A percentile compares a stretch with the other conserved stretches of the same genome.
phyloP scores from a whole-genome alignment of 495 filamentous ascomycete species.

The Symbiotaphrina buchneri region DNA sequence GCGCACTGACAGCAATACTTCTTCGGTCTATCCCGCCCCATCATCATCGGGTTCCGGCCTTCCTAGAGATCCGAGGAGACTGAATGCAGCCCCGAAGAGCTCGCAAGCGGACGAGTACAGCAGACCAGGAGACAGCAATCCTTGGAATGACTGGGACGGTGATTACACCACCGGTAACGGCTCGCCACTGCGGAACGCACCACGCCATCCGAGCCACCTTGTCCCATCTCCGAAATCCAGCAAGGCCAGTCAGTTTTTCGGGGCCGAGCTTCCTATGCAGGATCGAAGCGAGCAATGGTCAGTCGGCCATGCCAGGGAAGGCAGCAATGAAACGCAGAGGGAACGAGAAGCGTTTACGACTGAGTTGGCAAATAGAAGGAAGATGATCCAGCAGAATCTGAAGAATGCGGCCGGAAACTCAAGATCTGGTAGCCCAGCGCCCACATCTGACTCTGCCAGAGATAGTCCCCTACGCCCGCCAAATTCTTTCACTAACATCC shows the following conservation, averaged over 20 bases:
- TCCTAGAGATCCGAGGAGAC: conserved; percentile 3
- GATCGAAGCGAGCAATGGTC: too few relatives aligned
- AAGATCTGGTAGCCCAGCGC: conserved; percentile 27
- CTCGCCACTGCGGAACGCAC: too few relatives aligned
- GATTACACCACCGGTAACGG: too few relatives aligned
- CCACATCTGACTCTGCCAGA: conserved; percentile 10
- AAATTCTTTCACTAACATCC: conserved; percentile 41
- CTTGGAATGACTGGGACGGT: too few relatives aligned
- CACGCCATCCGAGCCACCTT: too few relatives aligned
- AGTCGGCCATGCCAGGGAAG: conserved; percentile 18
- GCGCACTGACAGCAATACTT: conserved; percentile 56
- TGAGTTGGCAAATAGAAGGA: conserved; percentile 55
- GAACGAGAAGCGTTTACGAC: conserved; percentile 60
- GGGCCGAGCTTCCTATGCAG: too few relatives aligned
- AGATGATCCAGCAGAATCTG: conserved; percentile 62
- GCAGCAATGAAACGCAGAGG: conserved; percentile 34
- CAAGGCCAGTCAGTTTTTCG: too few relatives aligned
- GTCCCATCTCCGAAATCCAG: too few relatives aligned
- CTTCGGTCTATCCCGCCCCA: conserved; percentile 43
- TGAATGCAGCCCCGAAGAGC: too few relatives aligned
- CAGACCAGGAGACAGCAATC: too few relatives aligned
- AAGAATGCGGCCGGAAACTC: conserved; percentile 43
- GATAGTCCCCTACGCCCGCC: conserved; percentile 15
- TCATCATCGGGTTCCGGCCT: conserved; percentile 11
- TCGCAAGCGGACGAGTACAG: too few relatives aligned